Percentiles rank a stretch among this genome's conserved stretches.
These are phyloP conservation scores for Scutellaria galericulata DNA, from an alignment of 257 asterid genomes.

Conservation along the genomic window DNA sequence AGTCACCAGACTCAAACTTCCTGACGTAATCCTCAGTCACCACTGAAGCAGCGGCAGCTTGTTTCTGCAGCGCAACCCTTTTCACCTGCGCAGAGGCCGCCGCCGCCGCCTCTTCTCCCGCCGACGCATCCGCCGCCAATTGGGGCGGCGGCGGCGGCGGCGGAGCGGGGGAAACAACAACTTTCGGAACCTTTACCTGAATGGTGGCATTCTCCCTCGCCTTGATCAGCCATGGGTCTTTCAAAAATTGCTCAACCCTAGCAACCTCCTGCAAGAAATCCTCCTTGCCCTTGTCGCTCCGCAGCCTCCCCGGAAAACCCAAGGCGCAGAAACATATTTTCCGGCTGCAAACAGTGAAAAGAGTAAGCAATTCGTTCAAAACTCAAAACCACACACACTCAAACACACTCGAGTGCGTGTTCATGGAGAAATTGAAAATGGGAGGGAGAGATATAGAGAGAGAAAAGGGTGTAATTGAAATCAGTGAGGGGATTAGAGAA, in stretches of 20 bases:
- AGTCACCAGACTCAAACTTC: slow-evolving; percentile 85
- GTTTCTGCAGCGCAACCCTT: slow-evolving; percentile 88
- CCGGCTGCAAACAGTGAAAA: slow-evolving; percentile 69
- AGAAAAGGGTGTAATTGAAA: slow-evolving; percentile 34
- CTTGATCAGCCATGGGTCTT: slow-evolving; percentile 84
- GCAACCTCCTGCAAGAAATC: slow-evolving; percentile 70
- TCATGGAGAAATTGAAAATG: slow-evolving; percentile 11
- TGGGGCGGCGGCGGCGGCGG: slow-evolving; percentile 54
- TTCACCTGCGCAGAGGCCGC: slow-evolving; percentile 76
- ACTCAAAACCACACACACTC: slow-evolving; percentile 39
- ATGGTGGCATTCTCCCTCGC: slow-evolving; percentile 70
- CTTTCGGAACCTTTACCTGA: slow-evolving; percentile 91
- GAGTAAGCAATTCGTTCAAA: slow-evolving; percentile 35
- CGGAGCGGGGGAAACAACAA: slow-evolving; percentile 50
- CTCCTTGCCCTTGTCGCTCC: slow-evolving; percentile 60
- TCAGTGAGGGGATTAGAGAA: slow-evolving; percentile 36
- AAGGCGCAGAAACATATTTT: slow-evolving; percentile 78
- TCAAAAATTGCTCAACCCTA: slow-evolving; percentile 76
- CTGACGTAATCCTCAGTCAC: slow-evolving; percentile 87
- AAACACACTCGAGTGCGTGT: slow-evolving; percentile 40
- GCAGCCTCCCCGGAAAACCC: slow-evolving; percentile 75
- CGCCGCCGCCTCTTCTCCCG: slow-evolving; percentile 56
- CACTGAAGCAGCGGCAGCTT: slow-evolving; percentile 79
- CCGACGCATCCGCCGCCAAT: slow-evolving; percentile 32
- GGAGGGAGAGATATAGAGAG: slow-evolving; percentile 16